Conservation (phyloP, 192 early-diverging fungal genomes). For the Pilaira anomala region DNA sequence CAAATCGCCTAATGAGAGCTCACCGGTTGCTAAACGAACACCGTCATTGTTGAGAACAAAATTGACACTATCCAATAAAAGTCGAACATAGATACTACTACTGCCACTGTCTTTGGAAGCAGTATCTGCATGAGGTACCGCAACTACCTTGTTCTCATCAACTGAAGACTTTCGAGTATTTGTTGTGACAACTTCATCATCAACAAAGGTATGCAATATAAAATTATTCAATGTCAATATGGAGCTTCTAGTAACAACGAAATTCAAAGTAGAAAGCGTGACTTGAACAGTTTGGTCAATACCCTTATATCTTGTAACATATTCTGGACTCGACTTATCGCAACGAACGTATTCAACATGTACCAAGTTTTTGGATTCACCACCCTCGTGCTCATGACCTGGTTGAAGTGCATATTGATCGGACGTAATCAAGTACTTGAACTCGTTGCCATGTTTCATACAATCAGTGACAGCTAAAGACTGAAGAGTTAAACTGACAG, state of each 20-base stretch:
- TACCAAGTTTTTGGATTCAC: conserved; percentile 60
- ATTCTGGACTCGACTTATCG: conserved; percentile 72
- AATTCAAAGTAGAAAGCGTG: conserved; percentile 69
- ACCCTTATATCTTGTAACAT: conserved; percentile 65
- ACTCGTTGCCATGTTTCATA: conserved; percentile 47
- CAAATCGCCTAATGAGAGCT: conserved; percentile 70
- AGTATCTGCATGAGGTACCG: conserved; percentile 3
- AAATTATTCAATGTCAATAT: conserved; percentile 86
- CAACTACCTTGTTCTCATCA: conserved; percentile 5
- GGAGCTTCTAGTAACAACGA: conserved; percentile 82
- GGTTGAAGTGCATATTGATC: conserved; percentile 21
- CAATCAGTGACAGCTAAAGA: conserved; percentile 78
- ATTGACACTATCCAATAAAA: conserved; percentile 73
- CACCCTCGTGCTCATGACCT: conserved; percentile 24
- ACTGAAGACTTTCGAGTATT: neutral
- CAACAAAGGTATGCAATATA: conserved; percentile 69
- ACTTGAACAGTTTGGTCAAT: conserved; percentile 82
- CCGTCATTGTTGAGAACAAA: conserved; percentile 84
- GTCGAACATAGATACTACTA: conserved; percentile 71
- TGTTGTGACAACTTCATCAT: conserved; percentile 3
- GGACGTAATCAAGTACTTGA: conserved; percentile 60
- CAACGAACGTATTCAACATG: conserved; percentile 69
- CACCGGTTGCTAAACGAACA: conserved; percentile 66
- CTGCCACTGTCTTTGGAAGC: conserved; percentile 24
- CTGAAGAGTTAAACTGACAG: conserved; percentile 70